Base-by-base conservation (phyloP, 129 eudicot genomes). In the Daucus carota region DNA sequence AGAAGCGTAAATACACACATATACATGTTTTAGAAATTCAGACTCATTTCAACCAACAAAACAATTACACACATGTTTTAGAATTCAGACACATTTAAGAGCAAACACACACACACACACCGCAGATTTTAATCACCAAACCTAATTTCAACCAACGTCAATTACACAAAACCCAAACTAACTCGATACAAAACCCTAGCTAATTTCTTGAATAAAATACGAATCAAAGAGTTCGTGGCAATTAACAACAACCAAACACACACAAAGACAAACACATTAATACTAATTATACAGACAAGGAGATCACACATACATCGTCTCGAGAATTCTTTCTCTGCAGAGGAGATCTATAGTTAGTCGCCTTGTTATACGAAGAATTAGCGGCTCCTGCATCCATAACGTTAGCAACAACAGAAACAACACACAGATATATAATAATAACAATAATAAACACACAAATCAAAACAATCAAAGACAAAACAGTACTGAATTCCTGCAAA, bases 311-410 rank as follows among this genome's bases (percentile, higher is more conserved):
- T 82, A 92, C 98, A 16, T 92, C 88, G 47, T 92, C 96, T 52
- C 83, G 78, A 28, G 91, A 92, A 60, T 68, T 86, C 50, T 60
- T 86, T 43, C 89, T 90, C 73, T 86, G 88, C 26, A 90, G 90
- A 3, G 94, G 89, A 83, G 76, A 77, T 73, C 90, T 76, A 12
- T 86, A 85, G 18, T 81, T 80, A 57, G 65, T 63, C 7, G 86
- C 72, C 84, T 91, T 91, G 81, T 57, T 75, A 34, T 83, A 41
- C 24, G 46, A 85, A 73, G 89, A 89, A 65, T 48, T 78, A 5
- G 74, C 73, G 9, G 83, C 81, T 78, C 94, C 94, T 91, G 94
- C 87, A 81, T 85, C 97, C 97, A 91, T 91, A 77, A 79, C 34
- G 80, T 85, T 74, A 86, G 80, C 76, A 66, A 66, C 18, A 82